phyloP scores from a whole-genome alignment of 192 early-diverging fungal species.

The Phlyctochytrium arcticum region DNA sequence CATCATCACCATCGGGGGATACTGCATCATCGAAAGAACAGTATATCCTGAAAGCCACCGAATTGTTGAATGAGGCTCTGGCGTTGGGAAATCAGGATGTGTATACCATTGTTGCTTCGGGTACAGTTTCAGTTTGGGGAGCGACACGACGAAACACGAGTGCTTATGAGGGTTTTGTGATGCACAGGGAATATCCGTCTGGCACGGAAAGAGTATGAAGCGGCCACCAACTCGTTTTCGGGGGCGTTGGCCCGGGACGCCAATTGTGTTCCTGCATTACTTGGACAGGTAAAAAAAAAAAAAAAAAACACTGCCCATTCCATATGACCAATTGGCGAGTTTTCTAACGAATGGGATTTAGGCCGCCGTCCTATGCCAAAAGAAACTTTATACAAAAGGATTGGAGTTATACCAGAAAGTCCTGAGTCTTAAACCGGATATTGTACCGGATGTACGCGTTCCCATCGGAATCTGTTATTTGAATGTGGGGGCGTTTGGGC shows the following conservation, averaged over 20 bases:
- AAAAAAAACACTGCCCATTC: no score
- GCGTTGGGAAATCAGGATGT: conserved; percentile 65
- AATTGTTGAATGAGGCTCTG: conserved; percentile 72
- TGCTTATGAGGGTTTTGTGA: no score
- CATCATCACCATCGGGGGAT: neutral
- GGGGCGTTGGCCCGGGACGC: conserved; percentile 39
- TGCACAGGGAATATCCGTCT: conserved; percentile 56
- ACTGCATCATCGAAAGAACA: conserved; percentile 29
- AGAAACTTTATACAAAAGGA: conserved; percentile 63
- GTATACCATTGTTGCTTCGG: conserved; percentile 71
- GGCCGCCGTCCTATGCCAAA: conserved; percentile 58
- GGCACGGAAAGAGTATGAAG: conserved; percentile 47
- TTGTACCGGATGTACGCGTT: conserved; percentile 68
- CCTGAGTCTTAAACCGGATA: conserved; percentile 53
- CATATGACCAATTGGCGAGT: no score
- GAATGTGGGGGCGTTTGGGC: conserved; percentile 59
- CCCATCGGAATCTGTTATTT: conserved; percentile 86
- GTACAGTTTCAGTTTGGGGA: conserved; percentile 17
- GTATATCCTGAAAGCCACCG: conserved; percentile 64
- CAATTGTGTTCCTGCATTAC: conserved; percentile 45
- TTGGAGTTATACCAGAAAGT: conserved; percentile 75
- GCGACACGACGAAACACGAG: no score
- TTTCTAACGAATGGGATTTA: no score
- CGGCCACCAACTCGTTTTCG: conserved; percentile 51
- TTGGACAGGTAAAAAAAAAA: conserved; percentile 67